A percentile compares a stretch with the other conserved stretches of the same genome.
Evolutionary conservation across 768 basidiomycete genomes (phyloP).

Genomic region (Leccinum subgranulosum): DNA sequence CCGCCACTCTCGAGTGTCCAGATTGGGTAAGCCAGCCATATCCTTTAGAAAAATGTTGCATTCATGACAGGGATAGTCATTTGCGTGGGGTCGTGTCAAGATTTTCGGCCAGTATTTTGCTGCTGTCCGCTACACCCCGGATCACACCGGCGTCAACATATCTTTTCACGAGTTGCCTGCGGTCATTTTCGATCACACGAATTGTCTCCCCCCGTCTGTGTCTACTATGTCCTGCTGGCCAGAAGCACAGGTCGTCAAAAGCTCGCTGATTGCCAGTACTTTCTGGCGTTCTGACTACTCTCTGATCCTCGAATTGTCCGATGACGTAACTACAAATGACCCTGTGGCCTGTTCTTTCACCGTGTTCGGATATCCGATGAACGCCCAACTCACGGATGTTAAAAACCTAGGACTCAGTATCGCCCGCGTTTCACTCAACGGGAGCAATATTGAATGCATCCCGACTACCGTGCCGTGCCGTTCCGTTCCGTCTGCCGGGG

Average conservation of each 20-base stretch:
- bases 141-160: slow-evolving; percentile 3
- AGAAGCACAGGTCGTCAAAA: slow-evolving; percentile 1
- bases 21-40: slow-evolving; percentile 14
- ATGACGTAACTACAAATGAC: slow-evolving; percentile 6
- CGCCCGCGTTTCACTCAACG: slow-evolving; percentile 14
- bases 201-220: neutral
- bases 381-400: neutral
- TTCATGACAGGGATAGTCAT: slow-evolving; percentile 10
- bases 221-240: slow-evolving; percentile 15
- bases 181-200: slow-evolving; percentile 5
- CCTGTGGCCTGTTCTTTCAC: slow-evolving; percentile 9
- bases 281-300: slow-evolving; percentile 12
- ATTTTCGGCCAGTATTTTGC: slow-evolving; percentile 10
- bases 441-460: neutral
- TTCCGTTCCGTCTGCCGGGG: slow-evolving; percentile 10
- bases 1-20: slow-evolving; percentile 13
- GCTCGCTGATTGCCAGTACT: slow-evolving; percentile 10
- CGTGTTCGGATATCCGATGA: slow-evolving; percentile 10
- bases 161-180: slow-evolving; percentile 16
- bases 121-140: neutral
- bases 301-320: slow-evolving; percentile 11
- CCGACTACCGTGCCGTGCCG: slow-evolving; percentile 5
- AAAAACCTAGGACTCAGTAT: slow-evolving; percentile 1
- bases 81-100: slow-evolving; percentile 14
- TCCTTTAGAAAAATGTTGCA: neutral